Base-by-base conservation (phyloP, 2,329 filamentous ascomycete species). In the Botrytis hyacinthi region DNA sequence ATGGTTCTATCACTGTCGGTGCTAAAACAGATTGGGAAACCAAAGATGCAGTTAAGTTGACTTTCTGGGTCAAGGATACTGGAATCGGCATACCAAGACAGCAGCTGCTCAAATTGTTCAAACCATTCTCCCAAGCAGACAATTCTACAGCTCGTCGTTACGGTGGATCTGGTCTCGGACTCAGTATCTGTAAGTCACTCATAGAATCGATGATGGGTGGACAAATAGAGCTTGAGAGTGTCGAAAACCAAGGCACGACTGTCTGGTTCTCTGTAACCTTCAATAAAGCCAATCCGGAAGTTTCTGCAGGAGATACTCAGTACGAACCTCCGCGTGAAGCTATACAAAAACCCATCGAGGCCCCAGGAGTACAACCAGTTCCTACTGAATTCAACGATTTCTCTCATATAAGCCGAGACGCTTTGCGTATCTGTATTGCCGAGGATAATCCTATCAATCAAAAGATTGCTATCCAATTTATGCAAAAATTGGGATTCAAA, bases 391-490 rank as follows among this genome's bases (percentile, higher is more conserved):
- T 88, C 74, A 83, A 91, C 35, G 91, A 94, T 80, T 86, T 98
- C 7, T 91, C 91, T 29, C 86, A 87, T 73, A 88, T 98, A 10
- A 90, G 92, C 14, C 90, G 93, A 73, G 89, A 94, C 62, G 87
- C 97, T 73, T 86, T 98, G 44, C 91, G 93, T 46, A 91, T 98
- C 44, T 97, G 94, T 82, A 95, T 98, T 73, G 95, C 95, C 0
- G 95, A 98, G 80, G 95, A 98, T 83, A 98, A 98, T 77, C 89
- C 92, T 4, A 97, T 98, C 84, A 98, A 98, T 78, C 93, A 97
- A 80, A 94, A 93, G 81, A 98, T 98, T 77, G 95, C 95, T 1
- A 93, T 97, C 68, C 93, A 94, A 77, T 98, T 97, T 78, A 92
- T 97, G 73, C 90, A 91, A 77, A 92, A 93, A 73, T 87, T 98